These are phyloP conservation scores for Auricularia sp. DNA, from an alignment of 768 basidiomycete species.

Conservation along the genomic window DNA sequence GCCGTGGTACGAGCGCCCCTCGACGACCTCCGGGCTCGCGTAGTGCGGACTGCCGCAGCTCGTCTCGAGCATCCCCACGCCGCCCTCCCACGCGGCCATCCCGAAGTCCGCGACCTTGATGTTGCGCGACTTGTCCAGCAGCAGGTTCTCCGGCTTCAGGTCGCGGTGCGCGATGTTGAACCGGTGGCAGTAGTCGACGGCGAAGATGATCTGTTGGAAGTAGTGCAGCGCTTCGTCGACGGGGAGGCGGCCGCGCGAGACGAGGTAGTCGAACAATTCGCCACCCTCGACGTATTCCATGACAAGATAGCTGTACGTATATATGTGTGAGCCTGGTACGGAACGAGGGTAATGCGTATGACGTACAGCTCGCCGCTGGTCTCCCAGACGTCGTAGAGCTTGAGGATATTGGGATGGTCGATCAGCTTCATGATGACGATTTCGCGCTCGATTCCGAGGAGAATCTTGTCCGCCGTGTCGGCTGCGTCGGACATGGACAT, in stretches of 20 bases:
- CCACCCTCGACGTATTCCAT: slow-evolving; percentile 94
- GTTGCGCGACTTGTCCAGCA: slow-evolving; percentile 75
- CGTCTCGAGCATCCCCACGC: slow-evolving; percentile 77
- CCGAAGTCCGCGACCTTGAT: slow-evolving; percentile 98
- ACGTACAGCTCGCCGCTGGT: slow-evolving; percentile 69
- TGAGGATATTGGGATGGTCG: slow-evolving; percentile 95
- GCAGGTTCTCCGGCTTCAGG: slow-evolving; percentile 94
- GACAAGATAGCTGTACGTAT: slow-evolving; percentile 52
- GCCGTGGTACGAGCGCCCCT: slow-evolving; percentile 80
- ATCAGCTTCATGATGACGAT: slow-evolving; percentile 99
- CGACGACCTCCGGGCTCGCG: slow-evolving; percentile 92
- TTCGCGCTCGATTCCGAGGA: slow-evolving; percentile 84
- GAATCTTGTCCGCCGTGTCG: slow-evolving; percentile 69
- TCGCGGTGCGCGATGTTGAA: slow-evolving; percentile 98
- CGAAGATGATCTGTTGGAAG: slow-evolving; percentile 93
- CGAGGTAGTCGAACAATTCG: slow-evolving; percentile 93
- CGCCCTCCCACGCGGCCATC: slow-evolving; percentile 92
- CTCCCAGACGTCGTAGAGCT: slow-evolving; percentile 93
- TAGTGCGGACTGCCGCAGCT: slow-evolving; percentile 97
- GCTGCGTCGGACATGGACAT: slow-evolving; percentile 54
- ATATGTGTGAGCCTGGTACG: too few species aligned
- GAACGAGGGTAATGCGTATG: background rate
- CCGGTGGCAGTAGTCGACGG: slow-evolving; percentile 91
- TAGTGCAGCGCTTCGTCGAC: slow-evolving; percentile 77
- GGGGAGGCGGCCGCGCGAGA: slow-evolving; percentile 74